phyloP scores from a whole-genome alignment of 768 basidiomycete species.

The Leccinum broughii region DNA sequence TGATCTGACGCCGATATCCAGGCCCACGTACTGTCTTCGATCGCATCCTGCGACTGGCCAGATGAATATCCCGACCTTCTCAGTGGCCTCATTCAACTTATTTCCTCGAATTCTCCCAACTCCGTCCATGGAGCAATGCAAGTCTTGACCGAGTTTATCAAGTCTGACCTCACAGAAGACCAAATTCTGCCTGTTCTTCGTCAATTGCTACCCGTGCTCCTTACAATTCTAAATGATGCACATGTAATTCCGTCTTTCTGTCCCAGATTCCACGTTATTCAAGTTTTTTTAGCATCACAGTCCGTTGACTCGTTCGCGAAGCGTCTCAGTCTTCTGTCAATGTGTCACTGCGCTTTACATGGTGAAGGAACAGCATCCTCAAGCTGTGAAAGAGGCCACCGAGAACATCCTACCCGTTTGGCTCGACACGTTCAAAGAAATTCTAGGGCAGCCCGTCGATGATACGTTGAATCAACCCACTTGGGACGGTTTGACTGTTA shows the following conservation, averaged over 20 bases:
- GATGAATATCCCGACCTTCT: slow-evolving; percentile 95
- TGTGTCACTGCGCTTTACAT: slow-evolving; percentile 89
- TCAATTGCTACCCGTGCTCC: slow-evolving; percentile 82
- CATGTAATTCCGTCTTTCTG: slow-evolving; percentile 47
- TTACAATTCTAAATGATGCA: slow-evolving; percentile 73
- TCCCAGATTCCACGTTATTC: background rate
- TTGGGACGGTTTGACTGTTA: slow-evolving; percentile 83
- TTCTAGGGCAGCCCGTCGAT: slow-evolving; percentile 61
- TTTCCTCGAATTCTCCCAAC: slow-evolving; percentile 69
- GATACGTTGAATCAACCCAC: slow-evolving; percentile 59
- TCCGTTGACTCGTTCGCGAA: slow-evolving; percentile 78
- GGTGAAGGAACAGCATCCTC: slow-evolving; percentile 92
- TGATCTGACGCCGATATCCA: slow-evolving; percentile 34
- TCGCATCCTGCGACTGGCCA: slow-evolving; percentile 94
- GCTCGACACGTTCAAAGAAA: slow-evolving; percentile 85
- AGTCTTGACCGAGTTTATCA: slow-evolving; percentile 92
- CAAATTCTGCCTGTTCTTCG: slow-evolving; percentile 92
- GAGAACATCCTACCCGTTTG: slow-evolving; percentile 83
- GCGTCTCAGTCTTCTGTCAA: slow-evolving; percentile 87
- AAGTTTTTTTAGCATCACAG: slow-evolving; percentile 55
- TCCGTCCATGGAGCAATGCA: slow-evolving; percentile 96
- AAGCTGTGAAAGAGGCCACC: slow-evolving; percentile 80
- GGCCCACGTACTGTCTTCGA: slow-evolving; percentile 86
- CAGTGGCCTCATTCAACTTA: slow-evolving; percentile 66
- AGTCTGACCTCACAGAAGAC: slow-evolving; percentile 90